Evolutionary conservation across 2,329 filamentous ascomycete genomes (phyloP), one percentile per base, ranked within the genome.

Genomic region (Emmonsia crescens): DNA sequence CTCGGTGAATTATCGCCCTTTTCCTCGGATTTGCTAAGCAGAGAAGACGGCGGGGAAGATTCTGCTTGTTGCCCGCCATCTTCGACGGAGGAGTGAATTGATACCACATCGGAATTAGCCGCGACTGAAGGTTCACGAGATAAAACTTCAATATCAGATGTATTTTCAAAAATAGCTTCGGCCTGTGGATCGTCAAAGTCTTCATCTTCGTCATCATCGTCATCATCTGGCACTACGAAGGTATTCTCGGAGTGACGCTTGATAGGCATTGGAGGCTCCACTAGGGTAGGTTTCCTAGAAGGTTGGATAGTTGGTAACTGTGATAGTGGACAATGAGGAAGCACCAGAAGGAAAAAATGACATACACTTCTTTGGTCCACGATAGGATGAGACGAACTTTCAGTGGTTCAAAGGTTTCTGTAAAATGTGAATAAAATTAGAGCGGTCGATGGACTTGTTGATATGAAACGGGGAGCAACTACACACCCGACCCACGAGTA

Each of bases 401-500:
- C 6, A 77, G 64, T 5, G 74, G 73, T 14, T 69, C 69, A 58
- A 70, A 73, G 6, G 68, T 67, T 33, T 75, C 68, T 74, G 40
- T n/a, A 54, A 42, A 27, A 21, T 21, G 5, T 2, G 16, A 33
- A n/a, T 6, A 59, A 24, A 42, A 40, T 59, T 60, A 62, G 51
- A 12, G 31, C n/a, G 14, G 33, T 51, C 6, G 24, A 10, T 42
- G 57, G 42, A 24, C 12, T 1, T 33, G 24, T n/a, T n/a, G 9
- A 21, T 1, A 21, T 31, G 48, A 19, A 31, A 42, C 29, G 29
- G 48, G 3, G 27, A 27, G 31, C 16, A 21, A 46, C 31, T 19
- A 70, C 70, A 21, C 69, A 74, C 80, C 77, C 44, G 70, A 65
- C 21, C 78, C 79, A 67, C 80, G 78, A 63, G 74, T 76, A 29